These are phyloP conservation scores for Cyberlindnera mississippiensis DNA, from an alignment of 805 yeast species.

Conservation along the genomic window DNA sequence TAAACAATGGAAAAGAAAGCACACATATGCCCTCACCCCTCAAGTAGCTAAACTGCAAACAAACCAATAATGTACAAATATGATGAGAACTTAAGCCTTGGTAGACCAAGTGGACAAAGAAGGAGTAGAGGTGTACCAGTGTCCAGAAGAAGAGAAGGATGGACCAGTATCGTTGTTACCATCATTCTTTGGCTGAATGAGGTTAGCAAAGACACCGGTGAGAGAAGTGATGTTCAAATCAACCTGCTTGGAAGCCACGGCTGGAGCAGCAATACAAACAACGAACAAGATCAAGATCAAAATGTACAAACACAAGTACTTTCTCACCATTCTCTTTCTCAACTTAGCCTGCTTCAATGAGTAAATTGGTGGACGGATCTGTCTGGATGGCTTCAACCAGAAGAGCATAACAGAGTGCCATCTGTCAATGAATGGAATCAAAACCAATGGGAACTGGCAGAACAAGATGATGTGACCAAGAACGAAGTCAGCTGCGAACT, in stretches of 20 bases:
- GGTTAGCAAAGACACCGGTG: constrained; percentile 50
- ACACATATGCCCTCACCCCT: not conserved
- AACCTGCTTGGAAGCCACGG: constrained; percentile 67
- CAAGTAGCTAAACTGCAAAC: not conserved
- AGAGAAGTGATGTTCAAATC: constrained; percentile 26
- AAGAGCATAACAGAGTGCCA: constrained; percentile 98
- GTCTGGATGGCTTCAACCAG: constrained; percentile 97
- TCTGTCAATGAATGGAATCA: constrained; percentile 85
- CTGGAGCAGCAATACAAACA: constrained; percentile 85
- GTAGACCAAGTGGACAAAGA: constrained; percentile 53
- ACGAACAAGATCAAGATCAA: constrained; percentile 64
- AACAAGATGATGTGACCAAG: constrained; percentile 88
- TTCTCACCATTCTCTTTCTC: constrained; percentile 96
- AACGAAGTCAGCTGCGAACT: constrained; percentile 94
- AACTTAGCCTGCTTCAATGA: constrained; percentile 93
- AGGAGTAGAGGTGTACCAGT: constrained; percentile 47
- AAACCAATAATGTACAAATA: not conserved
- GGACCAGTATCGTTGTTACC: constrained; percentile 80
- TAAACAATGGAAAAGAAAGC: not conserved
- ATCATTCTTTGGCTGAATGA: constrained; percentile 86
- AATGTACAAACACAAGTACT: constrained; percentile 82
- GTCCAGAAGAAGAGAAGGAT: constrained; percentile 32
- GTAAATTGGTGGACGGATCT: constrained; percentile 96
- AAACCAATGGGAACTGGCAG: constrained; percentile 82
- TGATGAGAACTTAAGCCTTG: constrained; percentile 32